These are phyloP conservation scores for Citeromyces matritensis DNA, from an alignment of 805 yeast species.

Conservation along the genomic window DNA sequence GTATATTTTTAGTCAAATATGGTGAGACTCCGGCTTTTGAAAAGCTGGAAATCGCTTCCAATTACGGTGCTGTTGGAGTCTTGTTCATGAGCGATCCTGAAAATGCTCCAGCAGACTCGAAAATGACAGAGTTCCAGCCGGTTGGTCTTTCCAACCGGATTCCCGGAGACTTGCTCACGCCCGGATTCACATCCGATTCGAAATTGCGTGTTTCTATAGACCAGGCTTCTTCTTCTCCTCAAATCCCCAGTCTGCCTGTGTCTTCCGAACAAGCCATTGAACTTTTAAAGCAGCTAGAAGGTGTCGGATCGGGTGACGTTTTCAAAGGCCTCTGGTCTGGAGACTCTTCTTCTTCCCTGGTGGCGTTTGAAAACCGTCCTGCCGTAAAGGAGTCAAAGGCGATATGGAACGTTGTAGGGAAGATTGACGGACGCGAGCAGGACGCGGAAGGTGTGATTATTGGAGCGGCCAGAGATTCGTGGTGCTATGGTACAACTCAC, in stretches of 20 bases:
- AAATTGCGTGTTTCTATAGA: conserved; percentile 12
- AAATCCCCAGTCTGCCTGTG: conserved; percentile 65
- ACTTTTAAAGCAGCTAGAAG: conserved; percentile 20
- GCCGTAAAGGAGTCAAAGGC: conserved; percentile 40
- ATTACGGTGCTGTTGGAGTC: conserved; percentile 45
- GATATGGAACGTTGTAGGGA: conserved; percentile 68
- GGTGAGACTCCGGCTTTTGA: conserved; percentile 26
- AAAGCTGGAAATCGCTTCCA: conserved; percentile 39
- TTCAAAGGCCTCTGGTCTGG: too few relatives aligned
- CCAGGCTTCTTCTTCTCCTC: conserved; percentile 39
- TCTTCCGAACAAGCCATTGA: conserved; percentile 55
- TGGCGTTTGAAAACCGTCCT: conserved; percentile 21
- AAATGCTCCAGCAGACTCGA: conserved; percentile 7
- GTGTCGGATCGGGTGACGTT: conserved; percentile 16
- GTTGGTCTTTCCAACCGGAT: conserved; percentile 43
- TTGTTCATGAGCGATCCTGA: conserved; percentile 43
- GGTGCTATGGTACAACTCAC: conserved; percentile 58
- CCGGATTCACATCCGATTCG: conserved; percentile 28
- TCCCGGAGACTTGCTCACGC: conserved; percentile 70
- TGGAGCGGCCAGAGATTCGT: conserved; percentile 74
- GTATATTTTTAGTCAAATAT: conserved; percentile 46
- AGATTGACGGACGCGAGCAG: conserved; percentile 72
- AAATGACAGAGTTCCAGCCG: conserved; percentile 31
- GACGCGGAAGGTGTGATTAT: conserved; percentile 55
- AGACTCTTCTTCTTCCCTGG: conserved; percentile 2